Evolutionary conservation across 1,139 yeast genomes (phyloP).

Genomic region (Kluyveromyces marxianus): DNA sequence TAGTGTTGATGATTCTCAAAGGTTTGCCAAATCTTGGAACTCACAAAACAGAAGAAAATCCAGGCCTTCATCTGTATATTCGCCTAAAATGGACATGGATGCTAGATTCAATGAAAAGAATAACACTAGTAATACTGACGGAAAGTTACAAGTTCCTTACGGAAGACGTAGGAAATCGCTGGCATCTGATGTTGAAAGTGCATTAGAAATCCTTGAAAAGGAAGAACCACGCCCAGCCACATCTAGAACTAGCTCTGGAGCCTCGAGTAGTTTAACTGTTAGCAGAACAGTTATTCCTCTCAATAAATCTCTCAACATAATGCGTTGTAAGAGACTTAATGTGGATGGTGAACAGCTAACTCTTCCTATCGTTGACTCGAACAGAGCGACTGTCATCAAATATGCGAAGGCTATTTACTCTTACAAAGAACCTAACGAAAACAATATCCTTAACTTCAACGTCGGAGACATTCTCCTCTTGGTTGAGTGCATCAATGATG

Average conservation of each 20-base stretch:
- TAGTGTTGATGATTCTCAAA: constrained; percentile 28
- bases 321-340: constrained; percentile 2
- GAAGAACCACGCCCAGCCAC: neutral
- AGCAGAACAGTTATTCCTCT: neutral
- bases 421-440: constrained; percentile 22
- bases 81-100: neutral
- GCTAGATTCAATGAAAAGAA: constrained; percentile 2
- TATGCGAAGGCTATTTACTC: constrained; percentile 29
- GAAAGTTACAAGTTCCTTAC: neutral
- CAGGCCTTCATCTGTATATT: constrained; percentile 8
- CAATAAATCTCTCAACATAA: neutral
- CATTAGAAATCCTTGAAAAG: constrained; percentile 5
- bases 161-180: constrained; percentile 10
- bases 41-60: constrained; percentile 29
- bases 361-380: constrained; percentile 18
- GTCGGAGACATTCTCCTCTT: constrained; percentile 26
- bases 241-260: constrained; percentile 1
- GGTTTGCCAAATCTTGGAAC: constrained; percentile 31
- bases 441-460: constrained; percentile 25
- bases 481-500: constrained; percentile 25
- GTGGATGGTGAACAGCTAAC: constrained; percentile 12
- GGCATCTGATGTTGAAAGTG: constrained; percentile 7
- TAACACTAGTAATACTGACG: neutral
- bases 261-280: constrained; percentile 4
- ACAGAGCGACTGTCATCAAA: constrained; percentile 20